Evolutionary conservation across 1,139 yeast species (phyloP).

Genomic region (Hyphopichia wangnamkhiaoensis): DNA sequence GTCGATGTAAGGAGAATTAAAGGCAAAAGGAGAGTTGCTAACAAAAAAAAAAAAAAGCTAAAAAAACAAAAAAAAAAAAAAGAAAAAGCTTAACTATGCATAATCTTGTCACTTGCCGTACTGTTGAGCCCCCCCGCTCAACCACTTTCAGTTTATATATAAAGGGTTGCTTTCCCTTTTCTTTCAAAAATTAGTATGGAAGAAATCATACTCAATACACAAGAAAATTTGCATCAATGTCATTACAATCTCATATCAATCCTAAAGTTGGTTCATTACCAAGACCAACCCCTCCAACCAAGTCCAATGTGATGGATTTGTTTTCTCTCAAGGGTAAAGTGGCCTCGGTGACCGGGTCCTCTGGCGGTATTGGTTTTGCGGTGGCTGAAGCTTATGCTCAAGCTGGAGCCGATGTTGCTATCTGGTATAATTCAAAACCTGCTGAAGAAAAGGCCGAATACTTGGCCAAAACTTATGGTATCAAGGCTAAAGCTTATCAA

Average conservation of each 20-base stretch:
- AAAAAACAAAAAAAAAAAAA: too few relatives aligned
- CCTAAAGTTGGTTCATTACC: constrained; percentile 31
- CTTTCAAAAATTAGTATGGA: background rate
- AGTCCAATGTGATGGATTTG: constrained; percentile 42
- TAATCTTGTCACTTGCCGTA: background rate
- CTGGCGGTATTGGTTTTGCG: constrained; percentile 82
- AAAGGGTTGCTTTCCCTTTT: background rate
- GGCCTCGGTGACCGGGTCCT: constrained; percentile 86
- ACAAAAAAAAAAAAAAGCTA: too few relatives aligned
- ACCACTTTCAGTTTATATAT: background rate
- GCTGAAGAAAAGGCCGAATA: constrained; percentile 60
- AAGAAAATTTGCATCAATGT: too few relatives aligned
- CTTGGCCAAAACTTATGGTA: constrained; percentile 62
- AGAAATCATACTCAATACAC: background rate
- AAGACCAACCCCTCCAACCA: constrained; percentile 27
- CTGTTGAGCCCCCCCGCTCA: too few relatives aligned
- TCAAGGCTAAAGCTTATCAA: constrained; percentile 69
- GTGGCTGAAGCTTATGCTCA: constrained; percentile 87
- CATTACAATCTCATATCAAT: constrained; percentile 19
- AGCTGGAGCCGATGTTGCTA: constrained; percentile 88
- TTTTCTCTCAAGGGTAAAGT: constrained; percentile 79
- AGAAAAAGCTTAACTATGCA: too few relatives aligned
- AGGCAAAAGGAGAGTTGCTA: too few relatives aligned
- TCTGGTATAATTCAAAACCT: constrained; percentile 65
- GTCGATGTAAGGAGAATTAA: too few relatives aligned